These are phyloP conservation scores for Candida mattraensis DNA, from an alignment of 805 yeast genomes.

Conservation along the genomic window DNA sequence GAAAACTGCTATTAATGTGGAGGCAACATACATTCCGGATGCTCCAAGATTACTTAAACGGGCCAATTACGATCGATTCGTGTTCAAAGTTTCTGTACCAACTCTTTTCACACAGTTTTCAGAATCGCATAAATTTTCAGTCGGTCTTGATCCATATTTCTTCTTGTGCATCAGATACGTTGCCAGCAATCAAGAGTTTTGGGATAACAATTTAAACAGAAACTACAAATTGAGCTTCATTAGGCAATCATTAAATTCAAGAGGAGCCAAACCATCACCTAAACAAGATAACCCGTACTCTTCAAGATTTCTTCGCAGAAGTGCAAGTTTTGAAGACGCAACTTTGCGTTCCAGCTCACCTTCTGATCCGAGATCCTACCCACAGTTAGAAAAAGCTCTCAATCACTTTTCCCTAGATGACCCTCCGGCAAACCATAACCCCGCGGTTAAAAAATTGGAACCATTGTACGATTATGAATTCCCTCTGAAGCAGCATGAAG, in stretches of 20 bases:
- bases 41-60: conserved; percentile 47
- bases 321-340: conserved; percentile 25
- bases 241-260: conserved; percentile 1
- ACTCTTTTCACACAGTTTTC: conserved; percentile 35
- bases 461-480: too few relatives aligned
- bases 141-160: conserved; percentile 22
- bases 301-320: conserved; percentile 24
- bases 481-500: too few relatives aligned
- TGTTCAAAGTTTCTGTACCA: conserved; percentile 58
- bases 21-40: conserved; percentile 60
- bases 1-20: conserved; percentile 70
- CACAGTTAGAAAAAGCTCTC: conserved; percentile 5
- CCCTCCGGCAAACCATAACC: conserved; percentile 6
- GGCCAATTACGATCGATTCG: conserved; percentile 67
- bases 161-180: conserved; percentile 58
- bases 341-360: conserved; percentile 3
- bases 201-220: conserved; percentile 71
- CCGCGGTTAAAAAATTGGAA: background rate
- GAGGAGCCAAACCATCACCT: background rate
- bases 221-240: conserved; percentile 56
- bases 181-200: conserved; percentile 50
- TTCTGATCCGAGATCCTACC: conserved; percentile 4
- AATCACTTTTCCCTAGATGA: conserved; percentile 8
- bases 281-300: conserved; percentile 15
- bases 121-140: conserved; percentile 24